Conservation (phyloP, 73 alveolate genomes). For the Paraurostyla sp. region DNA sequence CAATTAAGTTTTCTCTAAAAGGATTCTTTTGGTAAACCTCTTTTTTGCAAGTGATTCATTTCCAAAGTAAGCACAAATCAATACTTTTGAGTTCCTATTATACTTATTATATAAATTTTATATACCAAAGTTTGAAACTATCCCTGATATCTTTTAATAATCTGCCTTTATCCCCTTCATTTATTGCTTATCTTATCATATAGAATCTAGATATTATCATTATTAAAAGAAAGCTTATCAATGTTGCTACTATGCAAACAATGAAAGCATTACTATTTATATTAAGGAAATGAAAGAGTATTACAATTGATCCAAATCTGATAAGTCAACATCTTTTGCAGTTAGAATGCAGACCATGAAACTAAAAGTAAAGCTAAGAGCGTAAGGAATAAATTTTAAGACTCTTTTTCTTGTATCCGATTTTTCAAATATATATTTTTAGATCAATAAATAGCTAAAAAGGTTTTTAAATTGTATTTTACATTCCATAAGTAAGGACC, state of each 20-base stretch:
- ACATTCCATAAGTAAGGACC: background rate
- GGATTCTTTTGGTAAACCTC: background rate
- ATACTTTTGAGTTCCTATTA: constrained; percentile 30
- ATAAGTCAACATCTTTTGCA: background rate
- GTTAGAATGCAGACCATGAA: background rate
- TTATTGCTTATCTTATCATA: constrained; percentile 20
- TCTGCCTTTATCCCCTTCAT: constrained; percentile 15
- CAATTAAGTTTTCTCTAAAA: background rate
- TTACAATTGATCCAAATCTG: background rate
- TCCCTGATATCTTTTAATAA: background rate
- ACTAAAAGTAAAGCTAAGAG: constrained; percentile 9
- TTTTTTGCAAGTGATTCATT: background rate
- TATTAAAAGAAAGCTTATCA: background rate
- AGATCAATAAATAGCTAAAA: background rate
- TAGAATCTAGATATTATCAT: background rate
- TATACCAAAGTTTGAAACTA: constrained; percentile 42
- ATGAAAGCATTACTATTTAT: background rate
- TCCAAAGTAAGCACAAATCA: constrained; percentile 42
- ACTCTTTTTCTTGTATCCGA: constrained; percentile 44
- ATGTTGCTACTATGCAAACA: background rate
- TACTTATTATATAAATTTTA: background rate
- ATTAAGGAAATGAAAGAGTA: background rate
- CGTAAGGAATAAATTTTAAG: constrained; percentile 19
- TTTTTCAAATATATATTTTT: background rate
- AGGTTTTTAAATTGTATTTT: background rate